Evolutionary conservation across 106 monocot genomes (phyloP).

Genomic region (Vanilla planifolia): DNA sequence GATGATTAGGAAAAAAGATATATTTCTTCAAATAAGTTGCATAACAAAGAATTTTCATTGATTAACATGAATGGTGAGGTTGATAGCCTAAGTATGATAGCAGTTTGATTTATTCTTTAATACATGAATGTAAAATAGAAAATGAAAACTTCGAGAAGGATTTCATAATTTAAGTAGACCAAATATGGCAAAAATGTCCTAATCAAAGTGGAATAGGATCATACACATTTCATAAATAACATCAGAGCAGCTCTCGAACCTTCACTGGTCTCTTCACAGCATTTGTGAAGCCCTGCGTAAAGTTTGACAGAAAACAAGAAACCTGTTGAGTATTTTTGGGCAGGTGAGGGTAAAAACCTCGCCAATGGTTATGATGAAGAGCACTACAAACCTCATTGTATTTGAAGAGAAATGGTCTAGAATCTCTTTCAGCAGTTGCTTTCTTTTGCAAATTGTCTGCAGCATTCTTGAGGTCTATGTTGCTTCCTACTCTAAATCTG

Average conservation of each 20-base stretch:
- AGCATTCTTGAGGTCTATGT: slow-evolving; percentile 16
- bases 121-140: no score
- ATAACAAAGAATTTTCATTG: no score
- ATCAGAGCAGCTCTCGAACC: slow-evolving; percentile 58
- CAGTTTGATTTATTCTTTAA: no score
- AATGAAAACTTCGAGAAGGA: no score
- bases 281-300: slow-evolving; percentile 81
- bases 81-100: no score
- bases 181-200: no score
- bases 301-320: not conserved
- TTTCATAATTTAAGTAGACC: no score
- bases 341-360: not conserved
- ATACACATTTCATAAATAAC: no score
- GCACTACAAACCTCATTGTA: slow-evolving; percentile 68
- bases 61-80: no score
- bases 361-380: not conserved
- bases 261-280: slow-evolving; percentile 84
- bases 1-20: no score
- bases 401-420: slow-evolving; percentile 78
- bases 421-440: slow-evolving; percentile 57
- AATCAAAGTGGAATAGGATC: no score
- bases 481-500: slow-evolving; percentile 56
- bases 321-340: not conserved
- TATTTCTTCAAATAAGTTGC: no score
- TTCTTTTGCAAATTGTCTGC: slow-evolving; percentile 17